Conservation (phyloP, 2,329 filamentous ascomycete genomes). For the Metarhizium guizhouense region DNA sequence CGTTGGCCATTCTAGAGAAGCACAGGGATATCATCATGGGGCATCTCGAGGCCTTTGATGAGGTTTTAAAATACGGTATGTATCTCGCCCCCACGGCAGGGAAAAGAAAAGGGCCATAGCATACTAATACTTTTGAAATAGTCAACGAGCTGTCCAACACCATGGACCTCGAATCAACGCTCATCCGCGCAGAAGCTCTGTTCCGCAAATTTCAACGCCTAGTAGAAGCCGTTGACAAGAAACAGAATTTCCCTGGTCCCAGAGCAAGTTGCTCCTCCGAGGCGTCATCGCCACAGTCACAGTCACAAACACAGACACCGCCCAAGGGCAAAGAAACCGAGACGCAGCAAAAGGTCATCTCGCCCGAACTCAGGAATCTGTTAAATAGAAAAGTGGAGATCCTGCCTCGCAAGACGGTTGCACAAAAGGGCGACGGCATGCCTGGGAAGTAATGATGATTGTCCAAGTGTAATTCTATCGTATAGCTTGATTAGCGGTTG, state of each 20-base stretch:
- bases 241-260: constrained; percentile 67
- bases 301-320: constrained; percentile 8
- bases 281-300: constrained; percentile 5
- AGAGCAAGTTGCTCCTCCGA: constrained; percentile 13
- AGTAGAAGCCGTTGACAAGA: constrained; percentile 88
- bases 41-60: constrained; percentile 89
- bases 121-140: constrained; percentile 24
- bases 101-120: not conserved
- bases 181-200: constrained; percentile 79
- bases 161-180: constrained; percentile 80
- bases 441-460: constrained; percentile 14
- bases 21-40: constrained; percentile 95
- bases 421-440: constrained; percentile 27
- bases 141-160: constrained; percentile 92
- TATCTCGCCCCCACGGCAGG: constrained; percentile 7
- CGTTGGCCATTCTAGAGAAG: constrained; percentile 88
- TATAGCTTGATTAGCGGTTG: no score
- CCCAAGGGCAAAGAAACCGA: constrained; percentile 27
- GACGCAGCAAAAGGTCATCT: constrained; percentile 37
- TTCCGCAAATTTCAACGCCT: constrained; percentile 83
- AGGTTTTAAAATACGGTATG: constrained; percentile 91
- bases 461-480: no score
- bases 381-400: constrained; percentile 40
- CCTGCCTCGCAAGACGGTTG: constrained; percentile 28
- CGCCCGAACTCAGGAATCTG: constrained; percentile 46